These are phyloP conservation scores for Amanita pseudoporphyria DNA, from an alignment of 768 basidiomycete species.

Conservation along the genomic window DNA sequence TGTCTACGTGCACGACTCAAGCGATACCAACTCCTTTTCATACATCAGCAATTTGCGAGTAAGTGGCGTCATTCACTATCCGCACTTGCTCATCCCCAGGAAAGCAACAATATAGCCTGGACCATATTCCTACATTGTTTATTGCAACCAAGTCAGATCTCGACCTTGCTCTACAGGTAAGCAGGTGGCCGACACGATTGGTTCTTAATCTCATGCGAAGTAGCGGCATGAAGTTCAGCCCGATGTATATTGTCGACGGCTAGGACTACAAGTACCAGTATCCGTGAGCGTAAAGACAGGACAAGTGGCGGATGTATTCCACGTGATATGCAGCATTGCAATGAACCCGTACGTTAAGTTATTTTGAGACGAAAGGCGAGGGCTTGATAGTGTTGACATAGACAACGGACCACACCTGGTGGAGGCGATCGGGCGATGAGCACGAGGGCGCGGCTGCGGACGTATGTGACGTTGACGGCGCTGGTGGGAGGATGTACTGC, in stretches of 20 bases:
- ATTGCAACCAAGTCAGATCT: slow-evolving; percentile 99
- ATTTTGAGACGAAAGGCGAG: slow-evolving; percentile 3
- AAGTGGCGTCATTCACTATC: slow-evolving; percentile 12
- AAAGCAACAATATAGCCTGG: slow-evolving; percentile 94
- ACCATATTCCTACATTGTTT: slow-evolving; percentile 92
- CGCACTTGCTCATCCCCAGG: slow-evolving; percentile 12
- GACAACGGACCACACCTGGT: slow-evolving; percentile 65
- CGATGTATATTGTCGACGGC: slow-evolving; percentile 87
- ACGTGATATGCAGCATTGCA: slow-evolving; percentile 74
- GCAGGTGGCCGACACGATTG: slow-evolving; percentile 12
- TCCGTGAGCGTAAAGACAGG: slow-evolving; percentile 85
- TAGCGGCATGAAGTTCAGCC: slow-evolving; percentile 98
- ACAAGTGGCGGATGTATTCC: slow-evolving; percentile 81
- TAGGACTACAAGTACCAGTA: slow-evolving; percentile 89
- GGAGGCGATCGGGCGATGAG: slow-evolving; percentile 75
- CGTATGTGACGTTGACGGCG: slow-evolving; percentile 66
- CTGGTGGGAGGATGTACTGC: slow-evolving; percentile 66
- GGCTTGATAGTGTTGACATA: slow-evolving; percentile 18
- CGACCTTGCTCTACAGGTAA: slow-evolving; percentile 89
- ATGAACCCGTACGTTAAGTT: slow-evolving; percentile 71
- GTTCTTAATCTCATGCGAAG: slow-evolving; percentile 3
- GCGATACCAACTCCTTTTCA: slow-evolving; percentile 97
- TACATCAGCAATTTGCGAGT: slow-evolving; percentile 96
- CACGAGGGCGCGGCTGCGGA: slow-evolving; percentile 55
- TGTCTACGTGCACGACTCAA: slow-evolving; percentile 93